Evolutionary conservation across 257 asterid species (phyloP).

Genomic region (Echium plantagineum): DNA sequence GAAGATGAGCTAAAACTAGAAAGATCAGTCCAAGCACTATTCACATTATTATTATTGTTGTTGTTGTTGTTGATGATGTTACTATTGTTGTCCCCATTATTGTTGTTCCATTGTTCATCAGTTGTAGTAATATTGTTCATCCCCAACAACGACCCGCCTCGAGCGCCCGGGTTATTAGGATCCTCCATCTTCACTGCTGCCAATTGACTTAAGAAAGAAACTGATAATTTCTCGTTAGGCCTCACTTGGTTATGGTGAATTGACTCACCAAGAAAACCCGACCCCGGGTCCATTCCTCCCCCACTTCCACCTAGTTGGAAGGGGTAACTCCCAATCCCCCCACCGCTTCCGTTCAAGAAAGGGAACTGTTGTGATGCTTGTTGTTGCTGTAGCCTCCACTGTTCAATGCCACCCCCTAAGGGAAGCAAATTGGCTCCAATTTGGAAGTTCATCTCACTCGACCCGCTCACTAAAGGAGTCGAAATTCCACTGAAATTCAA

Average conservation of each 20-base stretch:
- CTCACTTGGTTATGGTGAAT: conserved; percentile 22
- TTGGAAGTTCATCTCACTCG: conserved; percentile 40
- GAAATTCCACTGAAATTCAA: conserved; percentile 39
- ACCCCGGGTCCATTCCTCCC: background rate
- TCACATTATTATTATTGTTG: background rate
- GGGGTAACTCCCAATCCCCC: conserved; percentile 28
- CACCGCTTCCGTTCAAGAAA: conserved; percentile 23
- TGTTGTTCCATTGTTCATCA: conserved; percentile 34
- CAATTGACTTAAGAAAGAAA: conserved; percentile 34
- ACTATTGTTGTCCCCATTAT: conserved; percentile 12
- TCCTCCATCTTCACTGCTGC: conserved; percentile 66
- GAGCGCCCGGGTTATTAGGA: conserved; percentile 7
- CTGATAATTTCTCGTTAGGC: conserved; percentile 25
- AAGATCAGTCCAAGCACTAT: conserved; percentile 53
- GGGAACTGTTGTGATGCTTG: conserved; percentile 48
- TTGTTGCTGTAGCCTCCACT: conserved; percentile 58
- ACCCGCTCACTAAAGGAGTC: conserved; percentile 19
- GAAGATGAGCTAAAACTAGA: conserved; percentile 72
- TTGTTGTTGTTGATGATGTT: background rate
- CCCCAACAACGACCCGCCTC: conserved; percentile 16
- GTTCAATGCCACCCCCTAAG: conserved; percentile 36
- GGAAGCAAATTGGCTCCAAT: conserved; percentile 25
- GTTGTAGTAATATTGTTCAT: conserved; percentile 9
- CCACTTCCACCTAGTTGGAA: conserved; percentile 24
- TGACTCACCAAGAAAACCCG: conserved; percentile 31